A percentile compares a stretch with the other conserved stretches of the same genome.
Evolutionary conservation across 257 asterid species (phyloP).

Genomic region (Paulownia fortunei): DNA sequence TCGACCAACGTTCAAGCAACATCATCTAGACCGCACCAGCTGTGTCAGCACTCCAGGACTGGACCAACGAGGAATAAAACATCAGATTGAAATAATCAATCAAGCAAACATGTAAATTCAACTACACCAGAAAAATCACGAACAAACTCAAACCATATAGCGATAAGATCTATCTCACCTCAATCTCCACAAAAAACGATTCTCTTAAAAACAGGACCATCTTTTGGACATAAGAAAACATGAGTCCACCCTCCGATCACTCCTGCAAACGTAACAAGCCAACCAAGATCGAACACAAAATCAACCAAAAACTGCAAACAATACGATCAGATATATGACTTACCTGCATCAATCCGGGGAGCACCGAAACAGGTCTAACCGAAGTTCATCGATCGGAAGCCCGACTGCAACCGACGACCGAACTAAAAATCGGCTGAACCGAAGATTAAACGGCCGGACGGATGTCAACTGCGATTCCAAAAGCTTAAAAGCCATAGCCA

Average conservation of each 20-base stretch:
- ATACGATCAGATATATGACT: background rate
- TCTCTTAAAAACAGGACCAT: background rate
- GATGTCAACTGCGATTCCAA: background rate
- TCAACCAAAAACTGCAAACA: background rate
- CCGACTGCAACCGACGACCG: background rate
- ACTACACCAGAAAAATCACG: background rate
- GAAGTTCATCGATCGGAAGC: background rate
- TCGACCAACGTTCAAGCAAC: background rate
- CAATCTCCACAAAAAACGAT: background rate
- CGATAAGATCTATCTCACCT: background rate
- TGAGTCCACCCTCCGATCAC: background rate
- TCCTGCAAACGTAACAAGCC: background rate
- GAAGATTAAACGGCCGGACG: background rate
- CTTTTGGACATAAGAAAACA: too few species aligned
- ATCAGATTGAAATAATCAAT: background rate
- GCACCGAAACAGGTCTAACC: background rate
- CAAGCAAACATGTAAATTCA: too few species aligned
- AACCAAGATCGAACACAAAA: background rate
- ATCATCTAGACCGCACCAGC: background rate
- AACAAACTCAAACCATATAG: background rate
- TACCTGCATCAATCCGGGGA: constrained; percentile 12
- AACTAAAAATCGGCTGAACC: background rate
- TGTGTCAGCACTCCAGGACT: background rate
- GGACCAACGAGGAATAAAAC: background rate
- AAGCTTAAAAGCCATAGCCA: constrained; percentile 28